phyloP scores from a whole-genome alignment of 768 basidiomycete genomes.

The Boletellus ananas region DNA sequence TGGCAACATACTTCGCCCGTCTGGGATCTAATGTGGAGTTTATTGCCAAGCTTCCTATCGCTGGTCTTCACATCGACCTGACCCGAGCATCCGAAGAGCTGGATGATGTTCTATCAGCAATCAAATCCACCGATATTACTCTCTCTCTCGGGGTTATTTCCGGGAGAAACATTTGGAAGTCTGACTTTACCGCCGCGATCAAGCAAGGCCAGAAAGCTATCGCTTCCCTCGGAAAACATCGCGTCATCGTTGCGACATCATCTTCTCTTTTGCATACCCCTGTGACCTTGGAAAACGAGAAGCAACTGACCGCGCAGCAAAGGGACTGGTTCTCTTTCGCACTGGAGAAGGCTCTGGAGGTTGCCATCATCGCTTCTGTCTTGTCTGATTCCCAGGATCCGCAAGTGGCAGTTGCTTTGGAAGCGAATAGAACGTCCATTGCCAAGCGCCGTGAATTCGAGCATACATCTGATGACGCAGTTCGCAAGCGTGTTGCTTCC shows the following conservation, averaged over 20 bases:
- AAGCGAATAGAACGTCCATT: conserved; percentile 88
- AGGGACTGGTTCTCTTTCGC: conserved; percentile 99
- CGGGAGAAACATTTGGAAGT: conserved; percentile 99
- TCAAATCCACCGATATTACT: conserved; percentile 76
- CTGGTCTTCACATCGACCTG: conserved; percentile 94
- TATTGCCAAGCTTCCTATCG: conserved; percentile 87
- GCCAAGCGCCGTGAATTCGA: conserved; percentile 94
- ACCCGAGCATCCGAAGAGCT: conserved; percentile 92
- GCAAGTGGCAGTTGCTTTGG: conserved; percentile 65
- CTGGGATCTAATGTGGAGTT: conserved; percentile 89
- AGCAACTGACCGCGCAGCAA: conserved; percentile 81
- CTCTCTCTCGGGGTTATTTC: conserved; percentile 96
- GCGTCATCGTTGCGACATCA: conserved; percentile 92
- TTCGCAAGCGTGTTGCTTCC: conserved; percentile 91
- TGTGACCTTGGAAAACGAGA: conserved; percentile 91
- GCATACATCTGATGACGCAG: conserved; percentile 85
- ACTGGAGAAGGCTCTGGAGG: conserved; percentile 90
- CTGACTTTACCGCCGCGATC: conserved; percentile 81
- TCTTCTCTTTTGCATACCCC: conserved; percentile 98
- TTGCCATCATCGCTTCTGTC: conserved; percentile 79
- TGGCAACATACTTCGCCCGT: conserved; percentile 96
- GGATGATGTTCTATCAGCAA: conserved; percentile 70
- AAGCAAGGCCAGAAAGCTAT: conserved; percentile 82
- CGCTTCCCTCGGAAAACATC: conserved; percentile 75
- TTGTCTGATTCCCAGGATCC: conserved; percentile 83